A percentile compares a stretch with the other conserved stretches of the same genome.
Evolutionary conservation across 2,329 filamentous ascomycete genomes (phyloP).

Genomic region (Arthrobotrys iridis): DNA sequence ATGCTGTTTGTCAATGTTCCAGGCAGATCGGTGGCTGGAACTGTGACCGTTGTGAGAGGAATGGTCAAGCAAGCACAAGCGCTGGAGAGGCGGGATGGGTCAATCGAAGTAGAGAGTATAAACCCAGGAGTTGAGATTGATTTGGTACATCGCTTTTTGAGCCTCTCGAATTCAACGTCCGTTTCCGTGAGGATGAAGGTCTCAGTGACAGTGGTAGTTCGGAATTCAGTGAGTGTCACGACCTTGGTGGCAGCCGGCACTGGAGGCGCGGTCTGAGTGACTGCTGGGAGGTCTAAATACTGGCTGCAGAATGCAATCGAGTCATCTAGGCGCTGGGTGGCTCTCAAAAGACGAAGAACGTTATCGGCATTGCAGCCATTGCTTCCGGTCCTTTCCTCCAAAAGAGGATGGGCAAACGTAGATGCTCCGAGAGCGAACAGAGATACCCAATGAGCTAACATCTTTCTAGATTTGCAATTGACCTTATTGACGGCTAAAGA

Average conservation of each 20-base stretch:
- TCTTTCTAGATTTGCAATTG: conserved; percentile 16
- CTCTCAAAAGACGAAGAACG: conserved; percentile 36
- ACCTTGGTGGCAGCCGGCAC: background rate
- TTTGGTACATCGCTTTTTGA: conserved; percentile 32
- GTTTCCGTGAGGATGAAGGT: conserved; percentile 11
- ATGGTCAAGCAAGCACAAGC: conserved; percentile 46
- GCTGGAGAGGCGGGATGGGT: conserved; percentile 37
- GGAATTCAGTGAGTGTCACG: conserved; percentile 27
- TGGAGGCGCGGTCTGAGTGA: conserved; percentile 14
- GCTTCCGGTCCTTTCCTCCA: conserved; percentile 28
- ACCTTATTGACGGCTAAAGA: background rate
- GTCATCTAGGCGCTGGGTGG: conserved; percentile 18
- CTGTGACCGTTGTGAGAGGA: conserved; percentile 18
- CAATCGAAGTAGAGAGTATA: conserved; percentile 18
- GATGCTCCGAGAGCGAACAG: conserved; percentile 32
- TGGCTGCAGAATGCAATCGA: conserved; percentile 42
- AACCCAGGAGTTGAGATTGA: conserved; percentile 21
- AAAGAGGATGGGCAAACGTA: conserved; percentile 34
- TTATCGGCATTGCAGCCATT: conserved; percentile 49
- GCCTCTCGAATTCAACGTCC: conserved; percentile 10
- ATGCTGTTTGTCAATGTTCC: background rate
- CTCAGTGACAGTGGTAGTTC: conserved; percentile 13
- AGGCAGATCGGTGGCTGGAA: background rate
- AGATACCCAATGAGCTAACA: conserved; percentile 34
- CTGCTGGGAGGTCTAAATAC: conserved; percentile 25